Evolutionary conservation across 257 asterid genomes (phyloP).

Genomic region (Perilla frutescens): DNA sequence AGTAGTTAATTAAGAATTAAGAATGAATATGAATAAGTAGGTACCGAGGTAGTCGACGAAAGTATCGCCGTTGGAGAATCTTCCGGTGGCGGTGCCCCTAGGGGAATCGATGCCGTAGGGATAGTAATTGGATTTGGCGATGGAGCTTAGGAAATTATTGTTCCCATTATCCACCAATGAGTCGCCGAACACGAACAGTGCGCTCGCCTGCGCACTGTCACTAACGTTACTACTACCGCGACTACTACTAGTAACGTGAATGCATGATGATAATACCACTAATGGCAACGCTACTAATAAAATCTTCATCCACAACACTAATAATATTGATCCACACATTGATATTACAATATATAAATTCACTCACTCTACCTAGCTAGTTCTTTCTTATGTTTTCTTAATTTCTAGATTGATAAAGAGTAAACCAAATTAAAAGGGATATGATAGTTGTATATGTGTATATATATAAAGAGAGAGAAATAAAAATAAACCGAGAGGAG

Average conservation of each 20-base stretch:
- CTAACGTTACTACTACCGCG: neutral
- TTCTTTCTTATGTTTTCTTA: too few relatives aligned
- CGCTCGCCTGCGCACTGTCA: slow-evolving; percentile 50
- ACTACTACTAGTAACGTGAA: neutral
- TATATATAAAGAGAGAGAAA: too few relatives aligned
- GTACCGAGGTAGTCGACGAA: slow-evolving; percentile 76
- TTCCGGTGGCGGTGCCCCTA: slow-evolving; percentile 67
- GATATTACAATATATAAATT: too few relatives aligned
- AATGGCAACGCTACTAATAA: neutral
- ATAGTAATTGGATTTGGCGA: slow-evolving; percentile 80
- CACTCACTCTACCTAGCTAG: too few relatives aligned
- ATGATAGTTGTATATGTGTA: too few relatives aligned
- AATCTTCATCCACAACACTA: neutral
- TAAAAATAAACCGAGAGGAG: neutral
- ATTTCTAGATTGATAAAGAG: too few relatives aligned
- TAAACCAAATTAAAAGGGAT: too few relatives aligned
- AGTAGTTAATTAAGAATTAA: too few relatives aligned
- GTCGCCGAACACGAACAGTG: slow-evolving; percentile 84
- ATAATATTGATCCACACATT: neutral
- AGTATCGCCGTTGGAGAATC: slow-evolving; percentile 79
- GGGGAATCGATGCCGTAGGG: slow-evolving; percentile 80
- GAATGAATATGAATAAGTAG: neutral
- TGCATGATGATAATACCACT: slow-evolving; percentile 11
- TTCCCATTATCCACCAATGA: slow-evolving; percentile 86
- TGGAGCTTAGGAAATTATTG: slow-evolving; percentile 76